Evolutionary conservation across 1,284 basidiomycete species (phyloP).

Genomic region (Ceratorhiza oryzae-sativae): DNA sequence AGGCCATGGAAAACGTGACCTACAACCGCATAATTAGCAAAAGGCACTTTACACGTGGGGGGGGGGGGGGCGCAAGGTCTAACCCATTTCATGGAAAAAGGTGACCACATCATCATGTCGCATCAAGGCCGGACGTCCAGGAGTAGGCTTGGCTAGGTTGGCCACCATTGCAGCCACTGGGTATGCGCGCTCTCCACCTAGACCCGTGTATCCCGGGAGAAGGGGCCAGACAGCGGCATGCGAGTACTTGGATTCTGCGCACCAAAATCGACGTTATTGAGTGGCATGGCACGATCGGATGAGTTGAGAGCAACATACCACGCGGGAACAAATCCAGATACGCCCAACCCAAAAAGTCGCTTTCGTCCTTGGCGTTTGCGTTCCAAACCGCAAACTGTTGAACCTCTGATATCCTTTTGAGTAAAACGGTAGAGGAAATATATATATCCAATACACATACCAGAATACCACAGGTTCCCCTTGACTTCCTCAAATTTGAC

Average conservation of each 20-base stretch:
- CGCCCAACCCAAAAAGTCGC: constrained; percentile 78
- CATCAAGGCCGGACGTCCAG: constrained; percentile 82
- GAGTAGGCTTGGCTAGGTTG: constrained; percentile 83
- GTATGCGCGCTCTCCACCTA: constrained; percentile 68
- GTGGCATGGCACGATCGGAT: too few relatives aligned
- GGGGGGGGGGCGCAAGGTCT: too few relatives aligned
- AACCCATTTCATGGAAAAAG: constrained; percentile 50
- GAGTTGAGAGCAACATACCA: constrained; percentile 54
- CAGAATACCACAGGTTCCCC: constrained; percentile 72
- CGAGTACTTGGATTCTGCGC: constrained; percentile 75
- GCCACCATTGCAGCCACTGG: constrained; percentile 84
- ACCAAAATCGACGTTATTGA: too few relatives aligned
- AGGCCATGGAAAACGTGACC: constrained; percentile 88
- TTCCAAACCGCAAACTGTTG: constrained; percentile 84
- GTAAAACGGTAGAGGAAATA: too few relatives aligned
- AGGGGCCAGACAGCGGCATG: constrained; percentile 88
- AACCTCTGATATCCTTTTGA: too few relatives aligned
- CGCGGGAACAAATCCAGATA: constrained; percentile 89
- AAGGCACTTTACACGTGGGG: too few relatives aligned
- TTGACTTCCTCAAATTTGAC: constrained; percentile 74
- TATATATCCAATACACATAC: too few relatives aligned
- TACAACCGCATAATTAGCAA: constrained; percentile 68
- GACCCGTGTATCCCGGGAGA: constrained; percentile 63
- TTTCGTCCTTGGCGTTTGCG: constrained; percentile 69
- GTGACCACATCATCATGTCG: constrained; percentile 68